Evolutionary conservation across 75 land plant genomes (phyloP), one percentile per base, ranked within the genome.

Genomic region (Larix kaempferi): DNA sequence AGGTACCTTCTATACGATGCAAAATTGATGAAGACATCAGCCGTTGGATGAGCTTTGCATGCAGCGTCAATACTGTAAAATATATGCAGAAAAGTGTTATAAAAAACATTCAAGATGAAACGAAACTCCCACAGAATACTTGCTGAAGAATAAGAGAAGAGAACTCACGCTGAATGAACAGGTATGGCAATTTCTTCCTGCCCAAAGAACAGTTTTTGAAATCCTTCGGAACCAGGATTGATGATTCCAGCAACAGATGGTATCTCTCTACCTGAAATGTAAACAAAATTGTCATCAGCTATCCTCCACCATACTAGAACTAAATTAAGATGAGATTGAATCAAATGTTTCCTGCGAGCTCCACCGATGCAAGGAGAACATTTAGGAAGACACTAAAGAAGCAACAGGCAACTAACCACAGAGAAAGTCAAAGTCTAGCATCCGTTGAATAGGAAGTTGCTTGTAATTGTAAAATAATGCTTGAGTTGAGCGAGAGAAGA

Each of bases 181-280:
- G 99, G 99, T 39, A 96, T 93, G 49, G 99, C 99, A 78, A 96
- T 96, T 84, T 96, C 99, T 78, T 96, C 99, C 67, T 96, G 97
- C 74, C 99, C 99, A 76, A 96, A 96, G 78, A 96, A 96, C 13
- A 96, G 91, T 85, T 96, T 96, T 74, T 96, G 99, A 79, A 96
- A 96, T 22, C 99, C 99, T 66, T 96, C 99, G 15, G 98, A 77
- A 58, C 99, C 99, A 29, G 99, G 97, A 74, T 96, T 94, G 54
- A 96, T 88, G 26, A 96, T 91, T 77, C 99, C 99, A 79, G 99
- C 99, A 76, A 96, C 98, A 56, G 99, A 96, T 26, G 99, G 99
- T 15, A 87, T 90, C 77, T 96, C 99, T 75, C 99, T 88, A 59
- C 96, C 98, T 95, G 80, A 23, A 52, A 29, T 64, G 54, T 72